These are phyloP conservation scores for Chlamydomonas incerta DNA, from an alignment of 139 green algal species.

Conservation along the genomic window DNA sequence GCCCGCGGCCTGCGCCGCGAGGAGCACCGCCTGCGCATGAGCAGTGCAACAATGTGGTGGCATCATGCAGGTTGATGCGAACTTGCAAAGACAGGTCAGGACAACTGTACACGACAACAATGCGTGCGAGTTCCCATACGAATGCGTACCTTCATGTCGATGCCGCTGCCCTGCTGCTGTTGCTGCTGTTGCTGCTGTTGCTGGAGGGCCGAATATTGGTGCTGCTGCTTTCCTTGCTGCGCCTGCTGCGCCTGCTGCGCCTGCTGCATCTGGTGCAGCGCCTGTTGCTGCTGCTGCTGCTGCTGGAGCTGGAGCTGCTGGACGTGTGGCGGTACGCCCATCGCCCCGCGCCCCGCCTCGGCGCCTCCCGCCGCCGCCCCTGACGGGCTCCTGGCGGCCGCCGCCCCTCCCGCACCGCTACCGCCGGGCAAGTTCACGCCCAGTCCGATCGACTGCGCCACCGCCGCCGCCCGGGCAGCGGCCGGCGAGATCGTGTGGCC, in stretches of 20 bases:
- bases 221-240: too few species aligned
- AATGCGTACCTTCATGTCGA: too few species aligned
- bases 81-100: too few species aligned
- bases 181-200: background rate
- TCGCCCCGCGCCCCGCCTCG: too few species aligned
- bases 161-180: background rate
- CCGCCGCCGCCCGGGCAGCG: background rate
- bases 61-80: too few species aligned
- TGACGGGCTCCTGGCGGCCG: background rate
- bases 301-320: background rate
- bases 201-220: background rate
- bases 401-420: background rate
- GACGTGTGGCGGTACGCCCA: background rate
- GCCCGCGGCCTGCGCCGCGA: too few species aligned
- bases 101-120: too few species aligned
- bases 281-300: too few species aligned
- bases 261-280: too few species aligned
- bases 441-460: constrained; percentile 27
- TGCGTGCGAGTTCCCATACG: too few species aligned
- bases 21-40: too few species aligned
- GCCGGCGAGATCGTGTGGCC: background rate
- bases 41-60: too few species aligned
- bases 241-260: background rate
- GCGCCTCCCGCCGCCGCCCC: background rate
- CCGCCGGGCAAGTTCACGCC: background rate